A percentile compares a stretch with the other conserved stretches of the same genome.
Conservation (phyloP, 2,329 filamentous ascomycete genomes). For the Fusarium gaditjirri region DNA sequence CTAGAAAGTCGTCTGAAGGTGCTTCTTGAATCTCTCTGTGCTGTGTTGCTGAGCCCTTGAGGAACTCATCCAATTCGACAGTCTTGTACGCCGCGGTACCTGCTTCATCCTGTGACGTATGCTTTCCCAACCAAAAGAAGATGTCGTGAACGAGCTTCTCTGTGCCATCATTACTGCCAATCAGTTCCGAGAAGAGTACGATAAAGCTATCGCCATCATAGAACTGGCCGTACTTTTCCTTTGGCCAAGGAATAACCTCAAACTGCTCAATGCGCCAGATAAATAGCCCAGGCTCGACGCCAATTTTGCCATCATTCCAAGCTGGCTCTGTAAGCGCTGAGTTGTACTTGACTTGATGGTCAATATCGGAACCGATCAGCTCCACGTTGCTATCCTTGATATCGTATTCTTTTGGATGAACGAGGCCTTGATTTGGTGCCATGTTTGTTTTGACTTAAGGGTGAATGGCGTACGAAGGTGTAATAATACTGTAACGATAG, state of each 20-base stretch:
- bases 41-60: constrained; percentile 70
- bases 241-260: constrained; percentile 70
- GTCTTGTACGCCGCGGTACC: constrained; percentile 77
- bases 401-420: constrained; percentile 72
- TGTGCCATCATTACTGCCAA: constrained; percentile 55
- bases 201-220: constrained; percentile 77
- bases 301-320: constrained; percentile 70
- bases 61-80: constrained; percentile 75
- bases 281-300: constrained; percentile 63
- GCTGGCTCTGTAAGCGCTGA: constrained; percentile 73
- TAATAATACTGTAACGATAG: neutral
- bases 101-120: constrained; percentile 75
- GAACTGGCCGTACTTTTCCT: constrained; percentile 67
- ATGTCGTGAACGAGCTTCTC: constrained; percentile 69
- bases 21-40: constrained; percentile 71
- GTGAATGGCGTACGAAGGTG: neutral
- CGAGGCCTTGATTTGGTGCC: constrained; percentile 69
- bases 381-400: constrained; percentile 76
- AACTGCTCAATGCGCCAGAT: constrained; percentile 77
- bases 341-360: constrained; percentile 75
- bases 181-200: constrained; percentile 67
- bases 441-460: constrained; percentile 52
- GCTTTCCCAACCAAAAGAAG: constrained; percentile 75
- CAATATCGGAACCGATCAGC: constrained; percentile 70
- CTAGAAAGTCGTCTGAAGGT: constrained; percentile 69